Conservation (phyloP, 2,329 filamentous ascomycete species). For the Microdochium bolleyi region DNA sequence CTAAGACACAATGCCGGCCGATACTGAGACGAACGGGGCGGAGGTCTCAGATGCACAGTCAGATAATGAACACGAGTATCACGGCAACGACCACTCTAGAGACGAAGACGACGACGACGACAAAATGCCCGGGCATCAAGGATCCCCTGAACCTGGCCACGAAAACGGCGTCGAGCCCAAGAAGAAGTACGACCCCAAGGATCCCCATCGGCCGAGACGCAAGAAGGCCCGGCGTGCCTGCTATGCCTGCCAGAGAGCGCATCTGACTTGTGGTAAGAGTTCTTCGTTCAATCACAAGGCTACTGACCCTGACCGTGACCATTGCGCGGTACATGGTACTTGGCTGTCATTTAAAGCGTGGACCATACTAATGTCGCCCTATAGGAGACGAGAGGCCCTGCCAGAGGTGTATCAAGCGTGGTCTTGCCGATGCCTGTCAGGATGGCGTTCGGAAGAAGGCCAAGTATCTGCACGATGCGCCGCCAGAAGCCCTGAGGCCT, state of each 20-base stretch:
- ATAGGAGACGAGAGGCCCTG: conserved; percentile 92
- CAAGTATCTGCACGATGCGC: conserved; percentile 96
- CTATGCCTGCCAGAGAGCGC: conserved; percentile 92
- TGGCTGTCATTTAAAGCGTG: background rate
- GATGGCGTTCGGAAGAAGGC: conserved; percentile 98
- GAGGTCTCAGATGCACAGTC: conserved; percentile 52
- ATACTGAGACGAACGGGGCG: conserved; percentile 42
- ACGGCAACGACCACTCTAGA: conserved; percentile 31
- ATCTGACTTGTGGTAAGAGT: conserved; percentile 93
- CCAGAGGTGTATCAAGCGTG: conserved; percentile 87
- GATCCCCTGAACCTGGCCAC: conserved; percentile 31
- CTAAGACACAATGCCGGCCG: conserved; percentile 47
- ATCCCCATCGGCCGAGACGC: conserved; percentile 77
- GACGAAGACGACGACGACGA: conserved; percentile 39
- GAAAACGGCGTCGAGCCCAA: conserved; percentile 42
- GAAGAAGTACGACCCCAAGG: conserved; percentile 76
- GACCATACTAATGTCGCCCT: conserved; percentile 11
- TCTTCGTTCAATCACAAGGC: conserved; percentile 2
- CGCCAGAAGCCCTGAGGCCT: conserved; percentile 80
- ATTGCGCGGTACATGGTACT: background rate
- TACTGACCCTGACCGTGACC: no score
- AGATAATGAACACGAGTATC: conserved; percentile 50
- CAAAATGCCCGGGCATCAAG: conserved; percentile 42
- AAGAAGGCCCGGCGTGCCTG: conserved; percentile 96
- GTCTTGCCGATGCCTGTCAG: conserved; percentile 83